A percentile compares a stretch with the other conserved stretches of the same genome.
phyloP scores from a whole-genome alignment of 768 basidiomycete species.

The Cytidiella melzeri region DNA sequence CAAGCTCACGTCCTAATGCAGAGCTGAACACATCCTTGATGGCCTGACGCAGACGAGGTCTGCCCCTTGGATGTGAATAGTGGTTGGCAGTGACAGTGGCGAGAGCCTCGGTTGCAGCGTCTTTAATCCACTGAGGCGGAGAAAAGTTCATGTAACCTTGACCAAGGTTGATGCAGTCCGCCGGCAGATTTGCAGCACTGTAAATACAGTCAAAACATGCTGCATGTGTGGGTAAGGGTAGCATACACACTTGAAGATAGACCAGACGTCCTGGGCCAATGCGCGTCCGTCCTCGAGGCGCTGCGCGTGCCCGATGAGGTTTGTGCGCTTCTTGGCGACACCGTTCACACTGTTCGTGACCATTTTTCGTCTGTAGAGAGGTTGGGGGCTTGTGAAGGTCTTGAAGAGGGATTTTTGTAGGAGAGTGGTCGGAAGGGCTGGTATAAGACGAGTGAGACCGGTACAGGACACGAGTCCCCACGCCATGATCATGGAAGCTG shows the following conservation, averaged over 20 bases:
- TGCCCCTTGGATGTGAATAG: constrained; percentile 88
- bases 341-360: constrained; percentile 16
- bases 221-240: constrained; percentile 5
- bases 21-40: constrained; percentile 76
- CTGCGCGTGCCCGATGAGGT: constrained; percentile 61
- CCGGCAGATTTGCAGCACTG: constrained; percentile 82
- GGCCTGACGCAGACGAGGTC: constrained; percentile 81
- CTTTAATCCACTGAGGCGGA: constrained; percentile 73
- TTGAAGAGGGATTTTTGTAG: constrained; percentile 4
- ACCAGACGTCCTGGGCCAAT: constrained; percentile 83
- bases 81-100: constrained; percentile 62
- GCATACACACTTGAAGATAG: constrained; percentile 70
- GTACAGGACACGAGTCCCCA: constrained; percentile 2
- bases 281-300: constrained; percentile 73
- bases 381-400: not conserved
- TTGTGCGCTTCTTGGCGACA: constrained; percentile 24
- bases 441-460: constrained; percentile 15
- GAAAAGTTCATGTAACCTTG: constrained; percentile 89
- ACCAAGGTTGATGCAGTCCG: constrained; percentile 93
- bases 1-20: constrained; percentile 58
- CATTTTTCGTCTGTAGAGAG: constrained; percentile 5
- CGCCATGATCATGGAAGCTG: no score
- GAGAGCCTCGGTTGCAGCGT: constrained; percentile 69
- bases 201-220: constrained; percentile 5
- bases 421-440: constrained; percentile 1